These are phyloP conservation scores for Cladorrhinum sp. DNA, from an alignment of 2,329 filamentous ascomycete species.

Conservation along the genomic window DNA sequence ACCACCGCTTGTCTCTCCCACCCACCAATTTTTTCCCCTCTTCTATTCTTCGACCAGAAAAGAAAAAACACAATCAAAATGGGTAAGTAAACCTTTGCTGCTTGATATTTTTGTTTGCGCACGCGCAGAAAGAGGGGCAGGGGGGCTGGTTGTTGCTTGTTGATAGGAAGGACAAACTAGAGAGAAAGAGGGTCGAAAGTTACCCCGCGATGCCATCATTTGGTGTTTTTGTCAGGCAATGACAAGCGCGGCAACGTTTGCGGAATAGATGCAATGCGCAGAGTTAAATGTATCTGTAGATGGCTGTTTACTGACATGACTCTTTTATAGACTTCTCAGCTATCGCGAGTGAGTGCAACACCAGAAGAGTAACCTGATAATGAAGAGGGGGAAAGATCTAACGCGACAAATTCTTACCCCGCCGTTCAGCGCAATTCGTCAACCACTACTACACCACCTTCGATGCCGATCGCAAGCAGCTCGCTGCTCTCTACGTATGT, in stretches of 20 bases:
- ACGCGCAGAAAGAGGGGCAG: background rate
- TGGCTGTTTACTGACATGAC: background rate
- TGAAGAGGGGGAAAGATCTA: constrained; percentile 1
- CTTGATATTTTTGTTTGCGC: constrained; percentile 10
- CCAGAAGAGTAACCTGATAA: background rate
- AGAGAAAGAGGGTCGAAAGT: background rate
- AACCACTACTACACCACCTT: constrained; percentile 89
- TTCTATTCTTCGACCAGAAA: background rate
- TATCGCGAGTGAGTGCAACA: constrained; percentile 44
- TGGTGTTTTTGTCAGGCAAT: background rate
- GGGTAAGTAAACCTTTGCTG: constrained; percentile 17
- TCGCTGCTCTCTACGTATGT: constrained; percentile 78
- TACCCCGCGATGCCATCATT: constrained; percentile 3
- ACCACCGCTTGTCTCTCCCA: background rate
- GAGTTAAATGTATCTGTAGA: background rate
- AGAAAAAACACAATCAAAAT: constrained; percentile 16
- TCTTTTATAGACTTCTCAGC: constrained; percentile 39
- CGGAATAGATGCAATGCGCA: background rate
- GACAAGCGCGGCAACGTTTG: background rate
- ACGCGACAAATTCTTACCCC: constrained; percentile 4
- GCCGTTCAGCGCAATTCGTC: constrained; percentile 73
- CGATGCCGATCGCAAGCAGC: constrained; percentile 64
- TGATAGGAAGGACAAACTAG: background rate
- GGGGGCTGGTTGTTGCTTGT: background rate
- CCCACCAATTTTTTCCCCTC: background rate